A percentile compares a stretch with the other conserved stretches of the same genome.
Evolutionary conservation across 192 early-diverging fungal species (phyloP).

Genomic region (Allomyces macrogynus): DNA sequence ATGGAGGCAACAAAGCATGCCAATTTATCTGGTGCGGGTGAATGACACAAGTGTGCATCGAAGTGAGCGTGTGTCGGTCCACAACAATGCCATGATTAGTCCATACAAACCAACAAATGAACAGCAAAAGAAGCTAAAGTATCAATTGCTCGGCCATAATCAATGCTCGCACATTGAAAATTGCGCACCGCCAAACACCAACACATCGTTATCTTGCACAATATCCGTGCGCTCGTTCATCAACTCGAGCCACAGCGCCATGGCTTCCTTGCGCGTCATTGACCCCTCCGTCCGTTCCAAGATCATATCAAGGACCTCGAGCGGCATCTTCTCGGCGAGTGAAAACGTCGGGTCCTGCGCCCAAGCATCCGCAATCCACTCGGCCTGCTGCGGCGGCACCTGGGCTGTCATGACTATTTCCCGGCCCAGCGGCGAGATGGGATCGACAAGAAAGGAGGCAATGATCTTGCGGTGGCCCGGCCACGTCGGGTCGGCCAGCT

Average conservation of each 20-base stretch:
- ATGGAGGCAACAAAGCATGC: too few species aligned
- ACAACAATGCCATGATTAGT: too few species aligned
- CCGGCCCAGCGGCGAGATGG: constrained; percentile 6
- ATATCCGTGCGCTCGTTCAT: neutral
- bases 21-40: too few species aligned
- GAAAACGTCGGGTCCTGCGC: neutral
- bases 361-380: constrained; percentile 9
- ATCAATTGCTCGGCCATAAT: too few species aligned
- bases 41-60: too few species aligned
- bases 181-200: neutral
- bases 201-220: neutral
- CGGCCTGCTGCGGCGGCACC: constrained; percentile 43
- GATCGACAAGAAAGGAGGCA: constrained; percentile 49
- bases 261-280: neutral
- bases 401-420: constrained; percentile 22
- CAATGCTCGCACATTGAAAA: too few species aligned
- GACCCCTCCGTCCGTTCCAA: neutral
- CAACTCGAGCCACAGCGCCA: neutral
- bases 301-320: neutral
- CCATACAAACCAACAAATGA: too few species aligned
- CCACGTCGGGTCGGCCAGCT: constrained; percentile 32
- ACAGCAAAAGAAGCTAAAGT: too few species aligned
- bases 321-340: neutral
- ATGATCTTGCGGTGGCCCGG: constrained; percentile 46
- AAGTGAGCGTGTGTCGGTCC: too few species aligned